A percentile compares a stretch with the other conserved stretches of the same genome.
phyloP scores from a whole-genome alignment of 2,329 filamentous ascomycete genomes.

The Sporothrix inflata region DNA sequence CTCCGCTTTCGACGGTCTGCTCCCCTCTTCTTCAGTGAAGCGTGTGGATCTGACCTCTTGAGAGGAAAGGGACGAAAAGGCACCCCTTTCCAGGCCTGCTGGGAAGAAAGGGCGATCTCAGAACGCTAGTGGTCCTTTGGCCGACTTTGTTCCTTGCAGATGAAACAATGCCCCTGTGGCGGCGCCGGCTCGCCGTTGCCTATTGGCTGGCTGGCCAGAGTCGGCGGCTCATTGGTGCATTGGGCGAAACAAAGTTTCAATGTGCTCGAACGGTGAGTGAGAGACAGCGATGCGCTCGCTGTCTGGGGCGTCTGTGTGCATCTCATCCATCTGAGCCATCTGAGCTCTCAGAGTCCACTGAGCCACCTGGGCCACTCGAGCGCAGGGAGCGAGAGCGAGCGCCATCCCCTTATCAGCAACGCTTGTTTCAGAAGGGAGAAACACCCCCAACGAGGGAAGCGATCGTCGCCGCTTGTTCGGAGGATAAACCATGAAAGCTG shows the following conservation, averaged over 20 bases:
- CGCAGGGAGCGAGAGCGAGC: constrained; percentile 9
- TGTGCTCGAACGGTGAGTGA: not conserved
- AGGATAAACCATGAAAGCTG: not conserved
- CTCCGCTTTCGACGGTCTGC: constrained; percentile 3
- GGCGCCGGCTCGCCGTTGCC: not conserved
- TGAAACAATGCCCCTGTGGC: constrained; percentile 25
- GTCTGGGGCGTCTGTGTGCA: too few relatives aligned
- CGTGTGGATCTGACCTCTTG: not conserved
- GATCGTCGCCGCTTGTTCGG: constrained; percentile 19
- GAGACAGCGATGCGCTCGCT: not conserved
- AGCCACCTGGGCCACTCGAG: not conserved
- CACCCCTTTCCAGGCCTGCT: not conserved
- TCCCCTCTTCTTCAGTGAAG: not conserved
- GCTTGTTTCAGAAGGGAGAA: constrained; percentile 23
- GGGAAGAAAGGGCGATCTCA: constrained; percentile 8
- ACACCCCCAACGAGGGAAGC: constrained; percentile 8
- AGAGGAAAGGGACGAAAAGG: not conserved
- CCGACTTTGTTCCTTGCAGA: constrained; percentile 20
- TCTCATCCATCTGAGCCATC: not conserved
- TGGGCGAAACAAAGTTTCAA: constrained; percentile 28
- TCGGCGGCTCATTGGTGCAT: constrained; percentile 4
- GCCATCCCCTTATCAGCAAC: constrained; percentile 1
- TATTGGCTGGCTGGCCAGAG: constrained; percentile 22
- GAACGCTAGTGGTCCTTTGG: constrained; percentile 25
- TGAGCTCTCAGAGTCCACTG: not conserved